Conservation (phyloP, 2,329 filamentous ascomycete species). For the Xylaria sp. region DNA sequence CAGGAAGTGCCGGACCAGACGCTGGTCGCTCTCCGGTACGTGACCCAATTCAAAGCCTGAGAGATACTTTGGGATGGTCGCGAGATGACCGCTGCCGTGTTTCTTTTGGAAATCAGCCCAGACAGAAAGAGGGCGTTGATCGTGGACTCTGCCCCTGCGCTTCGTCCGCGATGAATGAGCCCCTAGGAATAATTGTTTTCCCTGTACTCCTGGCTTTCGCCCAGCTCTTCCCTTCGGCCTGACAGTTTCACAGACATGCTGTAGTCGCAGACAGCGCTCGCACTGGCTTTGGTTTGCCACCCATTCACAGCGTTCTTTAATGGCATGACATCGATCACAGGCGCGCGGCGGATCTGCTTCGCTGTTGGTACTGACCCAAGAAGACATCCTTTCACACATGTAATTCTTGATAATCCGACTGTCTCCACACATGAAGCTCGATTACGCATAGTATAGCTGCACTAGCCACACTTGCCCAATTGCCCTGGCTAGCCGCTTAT, state of each 20-base stretch:
- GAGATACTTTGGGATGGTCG: background rate
- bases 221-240: conserved; percentile 20
- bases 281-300: background rate
- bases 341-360: conserved; percentile 9
- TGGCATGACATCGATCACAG: conserved; percentile 15
- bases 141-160: background rate
- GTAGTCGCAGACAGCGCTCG: conserved; percentile 5
- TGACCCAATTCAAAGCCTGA: background rate
- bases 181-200: background rate
- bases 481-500: too few species aligned
- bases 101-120: background rate
- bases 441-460: background rate
- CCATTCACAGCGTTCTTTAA: conserved; percentile 17
- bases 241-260: conserved; percentile 17
- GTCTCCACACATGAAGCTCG: background rate
- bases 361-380: background rate
- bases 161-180: background rate
- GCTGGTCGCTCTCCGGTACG: conserved; percentile 1
- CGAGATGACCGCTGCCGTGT: background rate
- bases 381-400: background rate
- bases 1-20: conserved; percentile 5
- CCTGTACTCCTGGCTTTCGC: conserved; percentile 5
- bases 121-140: background rate
- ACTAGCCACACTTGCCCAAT: background rate
- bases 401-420: background rate